Evolutionary conservation across 1,284 basidiomycete genomes (phyloP).

Genomic region (Wallemia ichthyophaga): DNA sequence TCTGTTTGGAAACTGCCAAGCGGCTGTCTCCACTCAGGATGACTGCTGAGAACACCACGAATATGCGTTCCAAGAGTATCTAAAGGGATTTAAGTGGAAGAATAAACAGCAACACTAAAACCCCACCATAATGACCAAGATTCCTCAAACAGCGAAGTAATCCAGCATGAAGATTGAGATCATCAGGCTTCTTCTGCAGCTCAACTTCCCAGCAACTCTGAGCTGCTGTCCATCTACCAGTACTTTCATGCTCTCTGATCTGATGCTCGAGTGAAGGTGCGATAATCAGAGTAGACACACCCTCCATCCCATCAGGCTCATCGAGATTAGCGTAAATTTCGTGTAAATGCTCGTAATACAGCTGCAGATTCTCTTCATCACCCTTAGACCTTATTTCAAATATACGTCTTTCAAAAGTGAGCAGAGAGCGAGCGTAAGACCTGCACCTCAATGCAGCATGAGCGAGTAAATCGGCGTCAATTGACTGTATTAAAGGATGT

Average conservation of each 20-base stretch:
- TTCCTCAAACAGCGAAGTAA: conserved; percentile 72
- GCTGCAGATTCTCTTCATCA: conserved; percentile 21
- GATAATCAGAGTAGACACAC: conserved; percentile 63
- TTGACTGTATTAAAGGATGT: conserved; percentile 47
- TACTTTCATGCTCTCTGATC: conserved; percentile 92
- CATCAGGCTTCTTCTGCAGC: conserved; percentile 65
- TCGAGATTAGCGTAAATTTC: conserved; percentile 88
- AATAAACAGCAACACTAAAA: background rate
- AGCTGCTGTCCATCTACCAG: conserved; percentile 87
- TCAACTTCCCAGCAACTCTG: conserved; percentile 99
- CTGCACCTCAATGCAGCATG: conserved; percentile 79
- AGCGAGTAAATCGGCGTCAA: conserved; percentile 68
- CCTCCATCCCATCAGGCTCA: conserved; percentile 98
- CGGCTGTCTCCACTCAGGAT: conserved; percentile 51
- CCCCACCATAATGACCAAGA: conserved; percentile 78
- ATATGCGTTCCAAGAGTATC: conserved; percentile 91
- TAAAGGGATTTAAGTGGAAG: conserved; percentile 13
- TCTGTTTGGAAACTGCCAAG: conserved; percentile 69
- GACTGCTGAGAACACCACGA: conserved; percentile 53
- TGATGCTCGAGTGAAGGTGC: conserved; percentile 81
- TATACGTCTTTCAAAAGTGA: conserved; percentile 74
- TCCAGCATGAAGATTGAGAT: conserved; percentile 63
- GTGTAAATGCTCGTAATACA: conserved; percentile 69
- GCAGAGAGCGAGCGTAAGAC: conserved; percentile 71
- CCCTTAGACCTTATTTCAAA: conserved; percentile 14